Evolutionary conservation across 805 yeast species (phyloP).

Genomic region (Kuraishia piskuri): DNA sequence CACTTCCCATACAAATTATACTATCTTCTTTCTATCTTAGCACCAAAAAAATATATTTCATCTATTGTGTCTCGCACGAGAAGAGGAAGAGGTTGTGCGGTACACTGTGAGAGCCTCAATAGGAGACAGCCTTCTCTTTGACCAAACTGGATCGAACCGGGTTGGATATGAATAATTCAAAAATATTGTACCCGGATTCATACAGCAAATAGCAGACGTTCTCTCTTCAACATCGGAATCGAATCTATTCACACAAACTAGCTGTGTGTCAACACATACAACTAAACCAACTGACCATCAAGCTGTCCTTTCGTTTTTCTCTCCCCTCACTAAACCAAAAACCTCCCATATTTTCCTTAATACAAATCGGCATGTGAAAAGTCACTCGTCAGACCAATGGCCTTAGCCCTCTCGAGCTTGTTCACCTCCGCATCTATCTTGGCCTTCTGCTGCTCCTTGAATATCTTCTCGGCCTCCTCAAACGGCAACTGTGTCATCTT

Average conservation of each 20-base stretch:
- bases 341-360: background rate
- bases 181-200: no score
- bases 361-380: background rate
- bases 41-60: background rate
- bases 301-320: background rate
- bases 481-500: slow-evolving; percentile 49
- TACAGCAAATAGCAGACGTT: no score
- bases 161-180: no score
- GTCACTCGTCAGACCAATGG: slow-evolving; percentile 2
- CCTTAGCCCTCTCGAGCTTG: background rate
- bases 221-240: background rate
- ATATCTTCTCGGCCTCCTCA: slow-evolving; percentile 43
- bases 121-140: no score
- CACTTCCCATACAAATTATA: background rate
- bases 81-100: background rate
- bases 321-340: background rate
- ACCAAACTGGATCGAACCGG: no score
- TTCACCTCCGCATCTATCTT: background rate
- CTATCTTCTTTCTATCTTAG: background rate
- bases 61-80: background rate
- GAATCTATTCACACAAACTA: background rate
- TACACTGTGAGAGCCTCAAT: background rate
- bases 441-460: slow-evolving; percentile 9
- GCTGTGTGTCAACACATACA: background rate
- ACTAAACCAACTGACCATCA: background rate